These are phyloP conservation scores for Eimeria maxima DNA, from an alignment of 169 alveolate species.

Conservation along the genomic window DNA sequence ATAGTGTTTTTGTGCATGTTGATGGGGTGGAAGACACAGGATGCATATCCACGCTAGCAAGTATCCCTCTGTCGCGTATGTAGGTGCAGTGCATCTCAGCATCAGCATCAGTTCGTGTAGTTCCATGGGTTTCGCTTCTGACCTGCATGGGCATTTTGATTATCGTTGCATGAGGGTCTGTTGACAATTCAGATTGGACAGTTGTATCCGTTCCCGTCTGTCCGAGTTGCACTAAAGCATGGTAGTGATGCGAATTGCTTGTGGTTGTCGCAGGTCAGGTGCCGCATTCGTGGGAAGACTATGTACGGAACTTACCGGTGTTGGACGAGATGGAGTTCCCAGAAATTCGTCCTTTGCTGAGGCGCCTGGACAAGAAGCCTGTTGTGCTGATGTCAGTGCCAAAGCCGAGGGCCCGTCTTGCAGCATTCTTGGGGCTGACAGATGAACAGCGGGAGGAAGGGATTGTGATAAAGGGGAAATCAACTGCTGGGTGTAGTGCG, in stretches of 20 bases:
- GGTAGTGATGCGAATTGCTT: not conserved
- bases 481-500: constrained; percentile 31
- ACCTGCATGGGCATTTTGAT: too few species aligned
- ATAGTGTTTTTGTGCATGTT: not conserved
- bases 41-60: not conserved
- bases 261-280: constrained; percentile 17
- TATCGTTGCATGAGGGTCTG: too few species aligned
- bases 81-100: too few species aligned
- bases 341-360: constrained; percentile 46
- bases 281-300: constrained; percentile 73
- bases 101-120: too few species aligned
- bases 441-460: constrained; percentile 67
- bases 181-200: too few species aligned
- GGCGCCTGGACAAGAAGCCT: constrained; percentile 45
- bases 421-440: constrained; percentile 46
- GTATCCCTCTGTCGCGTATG: not conserved
- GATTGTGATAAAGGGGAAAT: constrained; percentile 64
- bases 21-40: not conserved
- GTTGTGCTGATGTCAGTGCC: constrained; percentile 35
- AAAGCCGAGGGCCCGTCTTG: constrained; percentile 41
- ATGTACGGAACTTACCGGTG: constrained; percentile 40
- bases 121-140: not conserved
- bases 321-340: constrained; percentile 70
- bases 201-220: not conserved
- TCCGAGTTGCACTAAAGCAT: not conserved